A percentile compares a stretch with the other conserved stretches of the same genome.
phyloP scores from a whole-genome alignment of 495 filamentous ascomycete genomes.

The Aspergillus cristatus region DNA sequence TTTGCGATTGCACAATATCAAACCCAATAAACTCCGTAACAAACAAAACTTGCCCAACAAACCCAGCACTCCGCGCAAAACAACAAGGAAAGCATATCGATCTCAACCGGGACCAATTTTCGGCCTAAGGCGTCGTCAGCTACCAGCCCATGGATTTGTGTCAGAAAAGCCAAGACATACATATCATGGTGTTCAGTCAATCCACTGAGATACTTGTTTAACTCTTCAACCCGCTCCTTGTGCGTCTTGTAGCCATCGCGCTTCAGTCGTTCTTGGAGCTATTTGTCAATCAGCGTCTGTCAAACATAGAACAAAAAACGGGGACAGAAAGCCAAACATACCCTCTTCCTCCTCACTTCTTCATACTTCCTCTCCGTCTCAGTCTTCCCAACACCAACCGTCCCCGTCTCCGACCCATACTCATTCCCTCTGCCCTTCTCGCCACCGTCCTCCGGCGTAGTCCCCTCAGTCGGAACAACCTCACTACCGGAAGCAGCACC shows the following conservation, averaged over 20 bases:
- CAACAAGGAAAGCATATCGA: no score
- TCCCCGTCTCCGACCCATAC: no score
- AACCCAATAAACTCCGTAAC: no score
- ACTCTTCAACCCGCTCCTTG: slow-evolving; percentile 90
- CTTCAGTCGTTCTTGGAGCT: slow-evolving; percentile 60
- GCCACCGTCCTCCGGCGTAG: slow-evolving; percentile 3
- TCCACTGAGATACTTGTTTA: slow-evolving; percentile 85
- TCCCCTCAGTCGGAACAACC: no score
- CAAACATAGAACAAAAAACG: slow-evolving; percentile 4
- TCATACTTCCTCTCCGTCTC: slow-evolving; percentile 76
- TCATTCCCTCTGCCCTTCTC: not conserved
- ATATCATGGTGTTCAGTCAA: slow-evolving; percentile 98
- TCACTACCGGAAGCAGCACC: slow-evolving; percentile 1
- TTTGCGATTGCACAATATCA: no score
- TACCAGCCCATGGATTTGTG: not conserved
- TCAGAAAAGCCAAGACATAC: slow-evolving; percentile 34
- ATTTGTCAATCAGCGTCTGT: slow-evolving; percentile 1
- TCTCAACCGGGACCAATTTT: slow-evolving; percentile 66
- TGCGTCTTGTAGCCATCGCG: slow-evolving; percentile 87
- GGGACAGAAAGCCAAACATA: slow-evolving; percentile 34
- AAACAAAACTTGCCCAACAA: not conserved
- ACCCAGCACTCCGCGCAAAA: no score
- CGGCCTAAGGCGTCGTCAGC: slow-evolving; percentile 36
- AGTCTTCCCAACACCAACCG: slow-evolving; percentile 50
- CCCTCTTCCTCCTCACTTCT: slow-evolving; percentile 69